Percentiles rank a stretch among this genome's conserved stretches.
phyloP scores from a whole-genome alignment of 2,329 filamentous ascomycete species.

The Colletotrichum siamense region DNA sequence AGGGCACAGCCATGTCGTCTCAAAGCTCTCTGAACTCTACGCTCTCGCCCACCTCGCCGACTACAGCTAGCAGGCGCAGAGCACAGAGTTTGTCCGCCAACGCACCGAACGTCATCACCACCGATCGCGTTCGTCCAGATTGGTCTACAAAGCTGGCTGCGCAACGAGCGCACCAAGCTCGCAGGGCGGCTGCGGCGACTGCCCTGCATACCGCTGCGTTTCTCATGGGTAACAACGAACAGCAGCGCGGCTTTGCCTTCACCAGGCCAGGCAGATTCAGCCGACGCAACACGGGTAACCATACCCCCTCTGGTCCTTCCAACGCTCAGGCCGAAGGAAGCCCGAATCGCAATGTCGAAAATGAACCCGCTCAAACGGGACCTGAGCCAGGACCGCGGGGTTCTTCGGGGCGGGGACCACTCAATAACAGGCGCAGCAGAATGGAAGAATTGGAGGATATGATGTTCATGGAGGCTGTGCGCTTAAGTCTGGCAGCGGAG shows the following conservation, averaged over 20 bases:
- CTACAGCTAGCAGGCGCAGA: conserved; percentile 43
- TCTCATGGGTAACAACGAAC: conserved; percentile 72
- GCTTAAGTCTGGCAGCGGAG: conserved; percentile 88
- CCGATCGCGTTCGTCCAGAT: conserved; percentile 89
- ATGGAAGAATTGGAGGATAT: conserved; percentile 94
- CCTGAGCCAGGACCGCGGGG: conserved; percentile 38
- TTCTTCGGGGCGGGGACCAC: conserved; percentile 31
- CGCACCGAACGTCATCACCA: conserved; percentile 87
- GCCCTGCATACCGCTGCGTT: conserved; percentile 95
- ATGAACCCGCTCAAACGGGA: conserved; percentile 29
- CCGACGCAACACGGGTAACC: conserved; percentile 55
- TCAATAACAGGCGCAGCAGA: conserved; percentile 49
- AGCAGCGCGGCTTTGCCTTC: conserved; percentile 53
- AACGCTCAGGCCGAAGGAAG: conserved; percentile 35
- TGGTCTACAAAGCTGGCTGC: conserved; percentile 90
- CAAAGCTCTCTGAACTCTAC: conserved; percentile 77
- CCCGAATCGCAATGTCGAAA: conserved; percentile 29
- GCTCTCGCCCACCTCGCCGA: conserved; percentile 46
- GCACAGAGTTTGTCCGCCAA: conserved; percentile 76
- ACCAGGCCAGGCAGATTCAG: conserved; percentile 56
- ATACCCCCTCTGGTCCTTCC: conserved; percentile 27
- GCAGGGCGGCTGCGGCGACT: conserved; percentile 90
- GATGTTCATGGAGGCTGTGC: conserved; percentile 98
- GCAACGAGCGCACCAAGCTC: conserved; percentile 82
- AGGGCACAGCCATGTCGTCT: conserved; percentile 82